Base-by-base conservation (phyloP, 2,329 filamentous ascomycete genomes). In the Orbilia oligospora region DNA sequence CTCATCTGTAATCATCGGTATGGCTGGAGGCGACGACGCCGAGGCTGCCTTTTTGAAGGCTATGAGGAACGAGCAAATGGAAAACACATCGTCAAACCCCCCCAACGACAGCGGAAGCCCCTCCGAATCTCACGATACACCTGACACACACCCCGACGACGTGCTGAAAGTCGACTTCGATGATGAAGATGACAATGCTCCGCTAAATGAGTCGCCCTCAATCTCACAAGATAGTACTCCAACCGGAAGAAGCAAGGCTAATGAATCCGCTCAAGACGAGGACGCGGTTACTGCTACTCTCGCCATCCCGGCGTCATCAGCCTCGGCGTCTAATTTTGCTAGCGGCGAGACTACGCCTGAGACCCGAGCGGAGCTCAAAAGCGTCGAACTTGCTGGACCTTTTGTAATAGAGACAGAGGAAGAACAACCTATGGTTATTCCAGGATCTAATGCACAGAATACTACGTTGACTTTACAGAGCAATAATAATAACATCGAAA, bases 361-460 rank as follows among this genome's bases (percentile, higher is more conserved):
- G 49, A 48, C 41, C 46, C 68, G 71, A 33, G 55, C 51, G 41
- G 69, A 55, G 46, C 48, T 65, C 61, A 78, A 70, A 22, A 72
- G 67, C 55, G 68, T 78, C 63, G 75, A 78, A 70, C 67, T 78
- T 69, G 75, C 75, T 64, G 75, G 75, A 24, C 76, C 76, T 53
- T 79, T 79, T 75, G 76, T 79, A 75, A 79, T 79, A 65, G 76
- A 79, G 33, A 66, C 72, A 79, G 76, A 79, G 65, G 75, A 78
- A 64, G 68, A 72, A 30, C 75, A 69, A 51, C 55, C 68, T 46
- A 44, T 72, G 53, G 41, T 44, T 72, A 27, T 65, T 61, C 64
- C 75, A 38, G 58, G 55, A 41, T 68, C 55, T 72, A 66, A 72
- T 72, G 55, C 75, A 46, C 75, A 78, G 33, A 72, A 71, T 63